Base-by-base conservation (phyloP, 768 basidiomycete genomes). In the Mycena alexandri region DNA sequence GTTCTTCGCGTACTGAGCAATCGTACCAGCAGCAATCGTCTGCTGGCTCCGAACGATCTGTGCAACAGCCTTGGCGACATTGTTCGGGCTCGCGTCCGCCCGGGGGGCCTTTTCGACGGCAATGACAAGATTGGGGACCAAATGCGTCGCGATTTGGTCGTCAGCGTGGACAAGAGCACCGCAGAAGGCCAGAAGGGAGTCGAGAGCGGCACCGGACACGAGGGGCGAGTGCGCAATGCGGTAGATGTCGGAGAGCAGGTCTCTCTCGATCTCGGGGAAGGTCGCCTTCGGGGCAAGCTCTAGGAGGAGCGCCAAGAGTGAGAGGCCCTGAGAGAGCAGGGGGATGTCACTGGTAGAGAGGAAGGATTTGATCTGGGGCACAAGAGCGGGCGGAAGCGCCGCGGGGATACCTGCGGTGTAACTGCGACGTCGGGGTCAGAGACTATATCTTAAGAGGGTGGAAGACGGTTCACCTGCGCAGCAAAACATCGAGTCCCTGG, bases 21-120 rank as follows among this genome's bases (percentile, higher is more conserved):
- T 92, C 6, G 93, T 90, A 19, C 92, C 93, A 0, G 93, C 93
- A 16, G 93, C 92, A 42, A 95, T 84, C 21, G 82, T 85, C 34
- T 87, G 90, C 41, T 89, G 82, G 68, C 87, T 89, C 74, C 83
- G 88, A 24, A 96, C 93, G 66, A 97, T 89, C 62, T 91, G 89
- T 0, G 93, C 95, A 17, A 99, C 83, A 69, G 93, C 95, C 74
- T 89, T 92, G 38, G 96, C 93, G 16, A 95, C 91, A 69, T 95
- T 97, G 4, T 84, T 78, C 19, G 86, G 81, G 68, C 83, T 89
- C 11, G 84, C 82, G 36, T 91, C 89, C 0, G 78, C 74, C 70
- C 86, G 90, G 0, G 85, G 80, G 1, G 88, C 87, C 75, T 90
- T 94, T 72, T 92, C 89, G 3, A 88, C 84, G 0, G 86, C 77